Evolutionary conservation across 2,329 filamentous ascomycete species (phyloP).

Genomic region (Cadophora sp.): DNA sequence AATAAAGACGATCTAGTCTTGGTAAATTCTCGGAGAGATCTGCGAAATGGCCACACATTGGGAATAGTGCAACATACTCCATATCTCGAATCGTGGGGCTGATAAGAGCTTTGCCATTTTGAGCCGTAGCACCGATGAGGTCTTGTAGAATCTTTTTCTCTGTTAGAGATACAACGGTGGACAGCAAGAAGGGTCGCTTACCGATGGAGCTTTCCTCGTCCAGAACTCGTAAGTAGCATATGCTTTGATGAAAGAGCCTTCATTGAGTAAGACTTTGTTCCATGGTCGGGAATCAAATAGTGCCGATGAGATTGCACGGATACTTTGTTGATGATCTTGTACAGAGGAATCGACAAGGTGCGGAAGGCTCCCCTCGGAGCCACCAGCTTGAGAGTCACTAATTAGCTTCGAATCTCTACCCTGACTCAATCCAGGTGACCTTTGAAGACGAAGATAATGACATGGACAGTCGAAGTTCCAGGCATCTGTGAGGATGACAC

Average conservation of each 20-base stretch:
- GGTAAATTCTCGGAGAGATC: constrained; percentile 56
- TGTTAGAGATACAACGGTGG: constrained; percentile 13
- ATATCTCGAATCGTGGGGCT: constrained; percentile 55
- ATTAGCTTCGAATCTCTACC: neutral
- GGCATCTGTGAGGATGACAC: constrained; percentile 61
- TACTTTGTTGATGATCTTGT: neutral
- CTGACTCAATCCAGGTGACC: constrained; percentile 4
- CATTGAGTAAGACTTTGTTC: constrained; percentile 72
- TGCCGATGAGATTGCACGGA: constrained; percentile 5
- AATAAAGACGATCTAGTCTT: constrained; percentile 57
- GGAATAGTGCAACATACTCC: constrained; percentile 71
- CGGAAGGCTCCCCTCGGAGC: neutral
- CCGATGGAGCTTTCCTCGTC: constrained; percentile 57
- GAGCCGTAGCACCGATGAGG: constrained; percentile 52
- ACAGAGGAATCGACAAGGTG: neutral
- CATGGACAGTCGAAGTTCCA: constrained; percentile 70
- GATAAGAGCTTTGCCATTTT: constrained; percentile 47
- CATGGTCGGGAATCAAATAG: constrained; percentile 54
- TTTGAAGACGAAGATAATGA: constrained; percentile 61
- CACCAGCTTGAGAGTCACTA: neutral
- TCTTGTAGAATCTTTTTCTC: constrained; percentile 59
- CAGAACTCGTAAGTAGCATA: constrained; percentile 74
- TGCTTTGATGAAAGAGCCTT: constrained; percentile 75
- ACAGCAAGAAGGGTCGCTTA: constrained; percentile 40
- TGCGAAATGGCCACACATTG: constrained; percentile 66